Percentiles rank a stretch among this genome's conserved stretches.
Evolutionary conservation across 345 rosid species (phyloP).

Genomic region (Populus alba): DNA sequence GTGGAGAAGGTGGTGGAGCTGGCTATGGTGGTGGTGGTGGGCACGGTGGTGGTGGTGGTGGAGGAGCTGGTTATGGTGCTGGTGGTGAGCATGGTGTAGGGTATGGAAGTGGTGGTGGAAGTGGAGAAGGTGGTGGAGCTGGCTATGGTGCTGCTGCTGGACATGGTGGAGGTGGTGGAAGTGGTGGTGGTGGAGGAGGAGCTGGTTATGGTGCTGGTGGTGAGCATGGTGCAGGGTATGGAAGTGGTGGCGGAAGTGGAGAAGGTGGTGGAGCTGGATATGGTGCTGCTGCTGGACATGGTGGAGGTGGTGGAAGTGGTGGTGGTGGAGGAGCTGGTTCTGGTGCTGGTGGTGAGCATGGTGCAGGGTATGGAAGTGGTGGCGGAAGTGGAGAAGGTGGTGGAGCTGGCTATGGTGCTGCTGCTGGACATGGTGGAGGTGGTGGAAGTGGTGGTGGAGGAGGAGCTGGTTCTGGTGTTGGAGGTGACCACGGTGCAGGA

Average conservation of each 20-base stretch:
- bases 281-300: constrained; percentile 29
- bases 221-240: not conserved
- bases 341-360: constrained; percentile 21
- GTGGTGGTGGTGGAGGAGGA: constrained; percentile 27
- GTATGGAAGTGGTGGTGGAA: constrained; percentile 20
- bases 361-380: constrained; percentile 7
- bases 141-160: constrained; percentile 28
- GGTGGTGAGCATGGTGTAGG: constrained; percentile 35
- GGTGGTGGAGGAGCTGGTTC: constrained; percentile 27
- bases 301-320: constrained; percentile 25
- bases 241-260: constrained; percentile 24
- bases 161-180: constrained; percentile 28
- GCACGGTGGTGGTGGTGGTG: not conserved
- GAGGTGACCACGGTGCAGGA: not conserved
- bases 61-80: constrained; percentile 29
- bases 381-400: constrained; percentile 21
- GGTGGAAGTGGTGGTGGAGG: constrained; percentile 24
- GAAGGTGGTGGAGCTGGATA: constrained; percentile 21
- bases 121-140: constrained; percentile 17
- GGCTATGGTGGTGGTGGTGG: constrained; percentile 13
- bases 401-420: constrained; percentile 26
- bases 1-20: constrained; percentile 18
- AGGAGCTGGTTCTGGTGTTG: constrained; percentile 34
- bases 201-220: constrained; percentile 27
- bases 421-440: constrained; percentile 29